Evolutionary conservation across 2,329 filamentous ascomycete genomes (phyloP), one percentile per base, ranked within the genome.

Genomic region (Hypoxylon sp.): DNA sequence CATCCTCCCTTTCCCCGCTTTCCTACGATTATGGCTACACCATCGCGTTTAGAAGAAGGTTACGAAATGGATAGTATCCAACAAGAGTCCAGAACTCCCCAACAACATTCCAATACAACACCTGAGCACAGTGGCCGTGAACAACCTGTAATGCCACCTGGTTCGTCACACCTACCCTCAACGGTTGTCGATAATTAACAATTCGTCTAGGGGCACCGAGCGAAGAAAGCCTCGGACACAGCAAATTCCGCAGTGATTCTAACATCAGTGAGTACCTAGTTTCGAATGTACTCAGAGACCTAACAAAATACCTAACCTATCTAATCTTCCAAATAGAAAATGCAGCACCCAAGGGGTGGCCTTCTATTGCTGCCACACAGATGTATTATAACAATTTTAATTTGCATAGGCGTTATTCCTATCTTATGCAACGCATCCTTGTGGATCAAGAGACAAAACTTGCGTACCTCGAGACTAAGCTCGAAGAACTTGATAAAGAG

Each of bases 381-480:
- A 10, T 59, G 28, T 63, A 58, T 46, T 63, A 59, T 32, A 17
- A 41, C 21, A 66, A 66, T 13, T 43, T 63, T 14, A 51, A 23
- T 25, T 46, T 67, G 5, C 55, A 67, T 51, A 60, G 64, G 5
- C 55, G 64, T 2, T 67, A 63, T 21, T 32, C 43, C 13, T 48
- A 38, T n/a, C 49, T 60, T 23, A 41, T 56, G 45, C 64, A 67
- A 25, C 48, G 64, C 17, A 7, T 59, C 53, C 53, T 67, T 55
- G 11, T 56, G 17, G 64, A 67, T 13, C 59, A 67, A 55, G 63
- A 67, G 34, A 59, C 63, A 19, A 67, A 67, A 14, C 57, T 65
- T 5, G 57, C 63, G 2, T 65, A 53, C 14, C 57, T 65, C 19
- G 63, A 66, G 11, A 50, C 32, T 9, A 45, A 38, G 30, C 58